A percentile compares a stretch with the other conserved stretches of the same genome.
Evolutionary conservation across 345 rosid species (phyloP).

Genomic region (Cochlearia excelsa): DNA sequence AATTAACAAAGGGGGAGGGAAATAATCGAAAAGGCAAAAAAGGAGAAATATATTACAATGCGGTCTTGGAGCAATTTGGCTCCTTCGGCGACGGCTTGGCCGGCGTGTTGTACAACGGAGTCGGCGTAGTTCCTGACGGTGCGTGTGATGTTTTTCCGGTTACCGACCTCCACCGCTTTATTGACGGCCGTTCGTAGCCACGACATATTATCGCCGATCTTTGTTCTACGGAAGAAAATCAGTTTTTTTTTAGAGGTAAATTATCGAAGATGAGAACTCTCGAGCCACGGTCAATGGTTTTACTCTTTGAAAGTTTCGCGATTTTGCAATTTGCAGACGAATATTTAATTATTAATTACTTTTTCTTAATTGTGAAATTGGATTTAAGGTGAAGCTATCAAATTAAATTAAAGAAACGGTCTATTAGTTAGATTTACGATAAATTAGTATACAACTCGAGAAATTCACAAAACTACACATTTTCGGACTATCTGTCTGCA

Average conservation of each 20-base stretch:
- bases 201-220: constrained; percentile 45
- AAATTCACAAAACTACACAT: too few relatives aligned
- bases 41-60: constrained; percentile 49
- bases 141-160: constrained; percentile 87
- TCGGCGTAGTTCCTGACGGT: constrained; percentile 87
- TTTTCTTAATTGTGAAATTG: too few relatives aligned
- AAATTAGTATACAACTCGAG: too few relatives aligned
- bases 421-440: too few relatives aligned
- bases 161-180: constrained; percentile 96
- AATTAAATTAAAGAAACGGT: too few relatives aligned
- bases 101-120: constrained; percentile 94
- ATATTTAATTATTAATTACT: too few relatives aligned
- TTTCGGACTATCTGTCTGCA: too few relatives aligned
- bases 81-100: constrained; percentile 94
- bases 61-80: constrained; percentile 96
- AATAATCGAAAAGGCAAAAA: background rate
- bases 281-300: constrained; percentile 23
- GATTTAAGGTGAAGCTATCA: too few relatives aligned
- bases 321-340: background rate
- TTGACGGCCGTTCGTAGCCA: constrained; percentile 87
- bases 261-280: constrained; percentile 21
- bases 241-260: constrained; percentile 7
- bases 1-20: background rate
- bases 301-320: constrained; percentile 10
- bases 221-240: constrained; percentile 7